A percentile compares a stretch with the other conserved stretches of the same genome.
Conservation (phyloP, 2,329 filamentous ascomycete species). For the Claviceps maximensis region DNA sequence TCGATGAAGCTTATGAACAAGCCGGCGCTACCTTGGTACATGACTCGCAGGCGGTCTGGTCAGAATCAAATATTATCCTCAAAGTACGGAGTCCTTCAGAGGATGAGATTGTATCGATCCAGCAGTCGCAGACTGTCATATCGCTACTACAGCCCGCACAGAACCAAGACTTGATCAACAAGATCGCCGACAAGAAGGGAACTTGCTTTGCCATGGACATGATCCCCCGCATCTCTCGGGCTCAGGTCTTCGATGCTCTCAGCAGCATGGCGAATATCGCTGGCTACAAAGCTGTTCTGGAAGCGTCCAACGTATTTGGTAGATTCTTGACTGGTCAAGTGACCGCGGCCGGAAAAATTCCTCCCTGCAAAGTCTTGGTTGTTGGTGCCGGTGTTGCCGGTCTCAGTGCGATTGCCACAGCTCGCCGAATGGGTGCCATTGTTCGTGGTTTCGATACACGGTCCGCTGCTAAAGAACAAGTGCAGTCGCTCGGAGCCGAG, state of each 20-base stretch:
- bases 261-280: constrained; percentile 93
- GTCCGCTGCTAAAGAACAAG: constrained; percentile 74
- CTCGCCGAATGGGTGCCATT: constrained; percentile 74
- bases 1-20: constrained; percentile 61
- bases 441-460: constrained; percentile 87
- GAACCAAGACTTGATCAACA: constrained; percentile 63
- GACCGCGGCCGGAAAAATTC: constrained; percentile 81
- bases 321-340: constrained; percentile 81
- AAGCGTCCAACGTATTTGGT: constrained; percentile 81
- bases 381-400: constrained; percentile 86
- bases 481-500: constrained; percentile 79
- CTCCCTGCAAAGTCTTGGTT: constrained; percentile 78
- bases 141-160: constrained; percentile 75
- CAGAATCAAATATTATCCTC: constrained; percentile 62
- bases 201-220: constrained; percentile 87
- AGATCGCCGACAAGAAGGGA: constrained; percentile 54
- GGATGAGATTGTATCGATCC: constrained; percentile 55
- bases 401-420: constrained; percentile 76
- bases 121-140: constrained; percentile 59
- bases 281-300: constrained; percentile 81
- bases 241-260: constrained; percentile 77
- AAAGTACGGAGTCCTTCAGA: constrained; percentile 68
- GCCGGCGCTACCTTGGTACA: constrained; percentile 70
- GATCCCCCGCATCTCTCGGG: constrained; percentile 79
- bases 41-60: constrained; percentile 53